Evolutionary conservation across 2,329 filamentous ascomycete genomes (phyloP).

Genomic region (Tolypocladium pustulatum): DNA sequence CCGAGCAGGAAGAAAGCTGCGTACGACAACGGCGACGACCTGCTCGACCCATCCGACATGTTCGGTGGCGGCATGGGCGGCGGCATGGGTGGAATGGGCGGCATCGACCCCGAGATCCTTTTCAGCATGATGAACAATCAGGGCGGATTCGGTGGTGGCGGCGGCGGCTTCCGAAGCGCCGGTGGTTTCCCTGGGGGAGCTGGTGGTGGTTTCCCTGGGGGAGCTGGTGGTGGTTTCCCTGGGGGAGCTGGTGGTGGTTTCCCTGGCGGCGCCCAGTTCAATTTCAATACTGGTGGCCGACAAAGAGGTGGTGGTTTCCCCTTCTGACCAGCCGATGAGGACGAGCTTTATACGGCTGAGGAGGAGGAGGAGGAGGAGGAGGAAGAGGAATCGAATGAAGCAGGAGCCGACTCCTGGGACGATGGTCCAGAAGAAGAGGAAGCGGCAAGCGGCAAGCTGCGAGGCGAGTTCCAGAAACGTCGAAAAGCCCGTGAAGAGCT

Average conservation of each 20-base stretch:
- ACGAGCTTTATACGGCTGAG: slow-evolving; percentile 21
- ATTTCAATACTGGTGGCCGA: slow-evolving; percentile 31
- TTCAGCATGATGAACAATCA: slow-evolving; percentile 73
- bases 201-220: slow-evolving; percentile 41
- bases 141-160: slow-evolving; percentile 24
- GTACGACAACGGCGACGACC: slow-evolving; percentile 88
- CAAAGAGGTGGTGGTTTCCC: slow-evolving; percentile 28
- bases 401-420: slow-evolving; percentile 8
- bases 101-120: slow-evolving; percentile 66
- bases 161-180: slow-evolving; percentile 35
- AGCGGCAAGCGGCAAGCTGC: slow-evolving; percentile 13
- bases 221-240: slow-evolving; percentile 21
- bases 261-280: slow-evolving; percentile 34
- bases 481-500: slow-evolving; percentile 24
- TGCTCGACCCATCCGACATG: slow-evolving; percentile 81
- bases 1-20: slow-evolving; percentile 64
- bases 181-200: slow-evolving; percentile 40
- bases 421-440: slow-evolving; percentile 9
- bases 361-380: slow-evolving; percentile 20
- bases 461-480: slow-evolving; percentile 18
- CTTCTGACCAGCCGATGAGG: slow-evolving; percentile 37
- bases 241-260: too few species aligned
- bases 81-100: slow-evolving; percentile 54
- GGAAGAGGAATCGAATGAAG: slow-evolving; percentile 12
- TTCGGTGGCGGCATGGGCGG: slow-evolving; percentile 60